phyloP scores from a whole-genome alignment of 371 early-diverging fungal genomes.

The Mortierella sp. region DNA sequence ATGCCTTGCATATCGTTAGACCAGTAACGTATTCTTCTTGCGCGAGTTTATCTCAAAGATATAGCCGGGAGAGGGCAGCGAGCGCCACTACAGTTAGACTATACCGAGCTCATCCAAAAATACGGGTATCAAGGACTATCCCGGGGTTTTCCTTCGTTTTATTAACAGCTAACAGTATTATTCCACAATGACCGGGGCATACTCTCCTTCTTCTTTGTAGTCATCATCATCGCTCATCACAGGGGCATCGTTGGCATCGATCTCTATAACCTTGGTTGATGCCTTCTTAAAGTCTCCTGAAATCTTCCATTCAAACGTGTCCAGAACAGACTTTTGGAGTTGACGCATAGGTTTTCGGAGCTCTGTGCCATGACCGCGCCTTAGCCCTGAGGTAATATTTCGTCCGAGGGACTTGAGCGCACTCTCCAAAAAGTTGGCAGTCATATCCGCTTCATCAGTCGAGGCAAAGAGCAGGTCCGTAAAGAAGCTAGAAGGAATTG shows the following conservation, averaged over 20 bases:
- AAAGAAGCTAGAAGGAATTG: slow-evolving; percentile 51
- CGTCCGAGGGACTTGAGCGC: slow-evolving; percentile 32
- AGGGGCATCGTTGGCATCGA: not conserved
- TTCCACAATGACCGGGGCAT: slow-evolving; percentile 52
- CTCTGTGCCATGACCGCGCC: slow-evolving; percentile 35
- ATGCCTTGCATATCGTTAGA: not conserved
- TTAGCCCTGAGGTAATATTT: slow-evolving; percentile 26
- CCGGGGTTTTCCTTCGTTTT: not conserved
- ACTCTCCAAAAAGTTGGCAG: slow-evolving; percentile 50
- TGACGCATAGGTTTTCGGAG: slow-evolving; percentile 40
- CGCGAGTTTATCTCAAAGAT: not conserved
- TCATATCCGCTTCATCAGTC: slow-evolving; percentile 48
- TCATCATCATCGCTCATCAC: slow-evolving; percentile 44
- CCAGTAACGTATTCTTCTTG: not conserved
- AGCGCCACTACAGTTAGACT: no score
- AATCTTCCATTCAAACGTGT: slow-evolving; percentile 51
- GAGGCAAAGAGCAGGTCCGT: slow-evolving; percentile 52
- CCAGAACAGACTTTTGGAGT: slow-evolving; percentile 39
- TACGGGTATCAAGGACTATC: not conserved
- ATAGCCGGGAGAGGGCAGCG: no score
- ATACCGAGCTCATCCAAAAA: not conserved
- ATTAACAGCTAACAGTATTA: not conserved
- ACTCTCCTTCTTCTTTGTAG: slow-evolving; percentile 51
- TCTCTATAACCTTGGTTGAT: slow-evolving; percentile 22
- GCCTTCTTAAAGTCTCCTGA: slow-evolving; percentile 45